Evolutionary conservation across 2,329 filamentous ascomycete genomes (phyloP).

Genomic region (Metarhizium brunneum): DNA sequence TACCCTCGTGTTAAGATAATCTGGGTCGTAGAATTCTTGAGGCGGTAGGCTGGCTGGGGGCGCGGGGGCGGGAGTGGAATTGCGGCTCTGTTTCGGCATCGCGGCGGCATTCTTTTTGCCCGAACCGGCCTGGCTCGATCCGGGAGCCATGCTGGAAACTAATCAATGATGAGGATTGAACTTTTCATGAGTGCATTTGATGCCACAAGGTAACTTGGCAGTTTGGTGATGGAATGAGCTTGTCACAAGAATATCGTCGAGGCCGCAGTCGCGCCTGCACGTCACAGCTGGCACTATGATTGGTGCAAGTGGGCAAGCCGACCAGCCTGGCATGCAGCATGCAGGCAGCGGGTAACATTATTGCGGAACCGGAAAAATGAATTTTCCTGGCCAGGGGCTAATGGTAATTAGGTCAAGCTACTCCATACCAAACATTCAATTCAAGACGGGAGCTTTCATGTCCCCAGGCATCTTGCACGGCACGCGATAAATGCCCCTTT

Average conservation of each 20-base stretch:
- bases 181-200: conserved; percentile 6
- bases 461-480: too few relatives aligned
- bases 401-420: too few relatives aligned
- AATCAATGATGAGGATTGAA: conserved; percentile 1
- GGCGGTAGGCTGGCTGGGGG: conserved; percentile 43
- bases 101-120: conserved; percentile 55
- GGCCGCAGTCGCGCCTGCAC: conserved; percentile 3
- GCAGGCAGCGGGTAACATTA: neutral
- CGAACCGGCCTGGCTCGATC: conserved; percentile 50
- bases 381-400: too few relatives aligned
- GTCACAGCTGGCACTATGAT: neutral
- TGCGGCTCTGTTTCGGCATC: conserved; percentile 63
- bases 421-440: too few relatives aligned
- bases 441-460: too few relatives aligned
- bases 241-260: neutral
- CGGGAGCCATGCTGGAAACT: conserved; percentile 41
- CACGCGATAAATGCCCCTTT: too few relatives aligned
- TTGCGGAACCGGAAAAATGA: neutral
- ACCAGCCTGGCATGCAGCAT: neutral
- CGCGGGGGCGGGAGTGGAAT: conserved; percentile 55
- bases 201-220: neutral
- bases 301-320: neutral
- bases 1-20: conserved; percentile 57
- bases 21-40: conserved; percentile 46
- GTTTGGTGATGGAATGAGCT: conserved; percentile 1